phyloP scores from a whole-genome alignment of 73 alveolate species.

The Diophrys appendiculata region DNA sequence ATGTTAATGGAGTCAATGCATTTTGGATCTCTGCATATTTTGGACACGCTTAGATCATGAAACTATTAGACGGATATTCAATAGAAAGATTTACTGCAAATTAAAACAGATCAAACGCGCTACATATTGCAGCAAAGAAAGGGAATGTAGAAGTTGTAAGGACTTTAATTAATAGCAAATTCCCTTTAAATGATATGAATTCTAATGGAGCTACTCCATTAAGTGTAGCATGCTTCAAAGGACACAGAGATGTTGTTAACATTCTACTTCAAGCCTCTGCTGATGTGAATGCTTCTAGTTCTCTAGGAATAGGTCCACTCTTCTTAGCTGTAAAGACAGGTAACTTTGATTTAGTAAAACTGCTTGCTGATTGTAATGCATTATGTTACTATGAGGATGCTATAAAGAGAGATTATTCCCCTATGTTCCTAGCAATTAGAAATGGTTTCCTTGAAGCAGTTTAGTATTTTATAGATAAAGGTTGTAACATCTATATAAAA shows the following conservation, averaged over 20 bases:
- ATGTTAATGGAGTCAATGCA: too few species aligned
- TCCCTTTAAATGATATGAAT: slow-evolving; percentile 20
- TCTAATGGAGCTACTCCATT: slow-evolving; percentile 32
- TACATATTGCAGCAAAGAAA: slow-evolving; percentile 31
- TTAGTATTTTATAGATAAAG: too few species aligned
- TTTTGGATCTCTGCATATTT: too few species aligned
- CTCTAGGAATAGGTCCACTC: slow-evolving; percentile 34
- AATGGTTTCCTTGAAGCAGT: too few species aligned
- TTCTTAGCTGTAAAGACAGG: slow-evolving; percentile 33
- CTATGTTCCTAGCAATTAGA: background rate
- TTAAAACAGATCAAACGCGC: slow-evolving; percentile 33
- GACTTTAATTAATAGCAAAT: slow-evolving; percentile 22
- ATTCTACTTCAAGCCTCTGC: slow-evolving; percentile 27
- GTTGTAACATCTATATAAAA: too few species aligned
- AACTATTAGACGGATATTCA: slow-evolving; percentile 26
- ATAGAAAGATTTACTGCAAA: slow-evolving; percentile 19
- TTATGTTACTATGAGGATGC: slow-evolving; percentile 27
- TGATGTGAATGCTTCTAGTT: slow-evolving; percentile 10
- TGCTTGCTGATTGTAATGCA: slow-evolving; percentile 21
- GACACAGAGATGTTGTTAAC: slow-evolving; percentile 1
- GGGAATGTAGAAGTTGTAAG: slow-evolving; percentile 14
- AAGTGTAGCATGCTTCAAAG: slow-evolving; percentile 28
- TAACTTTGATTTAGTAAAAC: slow-evolving; percentile 10
- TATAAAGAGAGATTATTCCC: slow-evolving; percentile 1
- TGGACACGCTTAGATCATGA: slow-evolving; percentile 32